Base-by-base conservation (phyloP, 257 asterid species). In the Nicotiana tomentosiformis region DNA sequence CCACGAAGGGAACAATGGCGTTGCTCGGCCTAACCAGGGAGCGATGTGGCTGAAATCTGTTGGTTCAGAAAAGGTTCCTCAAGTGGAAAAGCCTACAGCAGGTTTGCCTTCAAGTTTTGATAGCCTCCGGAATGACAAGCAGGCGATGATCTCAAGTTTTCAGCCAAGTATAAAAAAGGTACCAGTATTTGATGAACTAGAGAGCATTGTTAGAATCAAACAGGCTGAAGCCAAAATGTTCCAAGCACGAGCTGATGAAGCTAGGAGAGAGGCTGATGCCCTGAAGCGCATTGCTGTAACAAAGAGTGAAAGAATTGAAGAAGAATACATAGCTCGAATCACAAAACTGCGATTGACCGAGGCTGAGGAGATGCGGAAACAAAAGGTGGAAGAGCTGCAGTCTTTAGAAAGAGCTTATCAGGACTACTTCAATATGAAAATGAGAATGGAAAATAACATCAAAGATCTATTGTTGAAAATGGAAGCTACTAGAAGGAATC, bases 151-250 rank as follows among this genome's bases (percentile, higher is more conserved):
- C 88, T 67, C 85, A 82, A 93, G 91, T 79, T 77, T 91, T 43
- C 90, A 66, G 55, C 88, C 80, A 77, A 87, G 39, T 53, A 46
- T 87, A 33, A 84, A 57, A 7, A 92, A 93, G 87, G 94, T 88
- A 49, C 93, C 92, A 3, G 81, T 87, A 74, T 93, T 94, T 68
- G 98, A 94, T 80, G 99, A 96, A 85, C 81, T 96, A 86, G 98
- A 96, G 81, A 93, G 98, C 90, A 90, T 96, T 57, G 94, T 96
- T 81, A 94, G 95, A 88, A 90, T 96, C 81, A 96, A 96, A 83
- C 94, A 86, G 67, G 99, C 97, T 2, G 99, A 95, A 87, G 95
- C 99, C 3, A 90, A 90, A 88, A 95, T 95, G 98, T 96, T 96
- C 78, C 96, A 92, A 87, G 65, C 90, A 5, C 98, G 98, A 14